These are phyloP conservation scores for Entonaema liquescens DNA, from an alignment of 495 filamentous ascomycete genomes.

Conservation along the genomic window DNA sequence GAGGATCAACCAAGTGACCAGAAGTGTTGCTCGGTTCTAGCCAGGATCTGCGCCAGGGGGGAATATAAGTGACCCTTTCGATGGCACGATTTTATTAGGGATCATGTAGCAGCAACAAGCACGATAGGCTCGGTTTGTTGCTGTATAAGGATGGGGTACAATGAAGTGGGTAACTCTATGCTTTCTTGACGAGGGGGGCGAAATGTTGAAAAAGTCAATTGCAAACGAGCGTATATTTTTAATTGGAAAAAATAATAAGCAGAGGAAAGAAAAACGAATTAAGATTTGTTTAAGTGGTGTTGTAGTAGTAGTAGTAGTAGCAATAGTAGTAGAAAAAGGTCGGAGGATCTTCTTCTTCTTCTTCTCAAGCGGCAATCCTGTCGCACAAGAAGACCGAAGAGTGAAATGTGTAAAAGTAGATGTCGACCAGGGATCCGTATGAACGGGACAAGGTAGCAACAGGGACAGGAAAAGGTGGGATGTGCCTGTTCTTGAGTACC, in stretches of 20 bases:
- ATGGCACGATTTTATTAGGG: constrained; percentile 33
- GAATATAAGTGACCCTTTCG: constrained; percentile 14
- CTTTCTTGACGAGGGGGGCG: constrained; percentile 7
- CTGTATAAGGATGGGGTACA: constrained; percentile 16
- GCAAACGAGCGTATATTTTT: constrained; percentile 36
- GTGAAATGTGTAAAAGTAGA: constrained; percentile 29
- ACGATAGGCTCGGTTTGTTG: constrained; percentile 6
- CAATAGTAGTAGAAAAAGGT: constrained; percentile 34
- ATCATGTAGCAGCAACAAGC: background rate
- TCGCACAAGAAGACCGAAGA: constrained; percentile 37
- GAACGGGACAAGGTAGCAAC: constrained; percentile 29
- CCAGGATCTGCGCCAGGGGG: constrained; percentile 42
- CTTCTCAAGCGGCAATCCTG: constrained; percentile 17
- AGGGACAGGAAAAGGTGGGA: constrained; percentile 37
- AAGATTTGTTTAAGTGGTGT: constrained; percentile 20
- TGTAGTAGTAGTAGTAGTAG: too few species aligned
- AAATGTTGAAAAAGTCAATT: constrained; percentile 14
- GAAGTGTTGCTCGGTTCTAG: constrained; percentile 37
- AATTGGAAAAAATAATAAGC: background rate
- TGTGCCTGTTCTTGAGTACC: constrained; percentile 34
- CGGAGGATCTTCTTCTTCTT: constrained; percentile 16
- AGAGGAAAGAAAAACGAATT: background rate
- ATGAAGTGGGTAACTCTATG: constrained; percentile 37
- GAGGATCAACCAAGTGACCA: constrained; percentile 17
- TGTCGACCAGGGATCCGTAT: constrained; percentile 21